Evolutionary conservation across 805 yeast species (phyloP).

Genomic region (Hermanozyma aechmeae): DNA sequence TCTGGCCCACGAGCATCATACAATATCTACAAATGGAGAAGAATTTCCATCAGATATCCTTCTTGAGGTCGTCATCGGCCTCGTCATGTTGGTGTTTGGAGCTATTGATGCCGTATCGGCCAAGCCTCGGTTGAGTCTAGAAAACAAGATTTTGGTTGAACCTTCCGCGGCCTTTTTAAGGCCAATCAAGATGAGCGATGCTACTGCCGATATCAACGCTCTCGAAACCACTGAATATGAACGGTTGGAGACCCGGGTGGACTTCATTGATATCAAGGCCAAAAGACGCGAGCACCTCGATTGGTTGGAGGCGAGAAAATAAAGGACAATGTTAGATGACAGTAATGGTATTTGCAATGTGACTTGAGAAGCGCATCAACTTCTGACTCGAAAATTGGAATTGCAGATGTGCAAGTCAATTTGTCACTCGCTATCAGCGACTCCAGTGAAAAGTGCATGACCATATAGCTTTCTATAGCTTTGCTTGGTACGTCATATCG

Average conservation of each 20-base stretch:
- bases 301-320: too few species aligned
- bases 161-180: constrained; percentile 27
- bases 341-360: too few species aligned
- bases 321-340: too few species aligned
- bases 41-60: constrained; percentile 38
- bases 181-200: constrained; percentile 37
- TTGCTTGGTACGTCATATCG: too few species aligned
- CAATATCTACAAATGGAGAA: constrained; percentile 20
- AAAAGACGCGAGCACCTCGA: constrained; percentile 36
- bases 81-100: constrained; percentile 32
- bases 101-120: constrained; percentile 23
- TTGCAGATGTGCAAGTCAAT: too few species aligned
- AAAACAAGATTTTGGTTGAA: constrained; percentile 17
- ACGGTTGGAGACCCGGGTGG: constrained; percentile 39
- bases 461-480: too few species aligned
- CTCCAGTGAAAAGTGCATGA: too few species aligned
- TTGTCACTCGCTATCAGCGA: too few species aligned
- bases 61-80: constrained; percentile 42
- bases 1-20: constrained; percentile 43
- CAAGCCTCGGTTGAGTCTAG: constrained; percentile 4
- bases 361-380: too few species aligned
- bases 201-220: constrained; percentile 38
- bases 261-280: constrained; percentile 38
- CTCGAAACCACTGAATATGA: constrained; percentile 41
- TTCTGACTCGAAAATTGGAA: too few species aligned